A percentile compares a stretch with the other conserved stretches of the same genome.
Conservation (phyloP, 139 green algal genomes). For the Volvox reticuliferus region DNA sequence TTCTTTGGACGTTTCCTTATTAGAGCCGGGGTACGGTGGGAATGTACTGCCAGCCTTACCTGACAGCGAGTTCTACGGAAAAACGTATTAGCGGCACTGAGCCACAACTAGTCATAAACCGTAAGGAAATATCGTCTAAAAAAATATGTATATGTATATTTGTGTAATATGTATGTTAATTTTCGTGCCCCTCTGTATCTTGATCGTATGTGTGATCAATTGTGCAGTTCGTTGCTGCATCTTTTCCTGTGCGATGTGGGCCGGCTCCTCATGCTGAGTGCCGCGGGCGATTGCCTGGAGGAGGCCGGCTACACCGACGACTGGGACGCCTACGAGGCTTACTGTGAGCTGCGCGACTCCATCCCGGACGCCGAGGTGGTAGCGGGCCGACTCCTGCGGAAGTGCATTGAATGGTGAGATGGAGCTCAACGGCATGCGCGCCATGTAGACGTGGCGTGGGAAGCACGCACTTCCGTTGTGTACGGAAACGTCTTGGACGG, state of each 20-base stretch:
- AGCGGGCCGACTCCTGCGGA: neutral
- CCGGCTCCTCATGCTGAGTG: neutral
- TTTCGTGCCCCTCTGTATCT: neutral
- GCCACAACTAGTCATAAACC: too few relatives aligned
- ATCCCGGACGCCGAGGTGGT: neutral
- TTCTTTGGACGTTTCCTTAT: too few relatives aligned
- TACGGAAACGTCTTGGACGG: neutral
- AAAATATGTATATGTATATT: too few relatives aligned
- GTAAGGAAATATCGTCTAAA: too few relatives aligned
- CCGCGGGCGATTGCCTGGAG: neutral
- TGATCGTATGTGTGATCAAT: neutral
- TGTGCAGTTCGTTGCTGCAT: neutral
- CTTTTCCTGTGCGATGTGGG: constrained; percentile 18
- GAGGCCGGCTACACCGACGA: constrained; percentile 13
- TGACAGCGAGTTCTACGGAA: too few relatives aligned
- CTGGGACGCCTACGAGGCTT: constrained; percentile 13
- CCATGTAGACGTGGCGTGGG: neutral
- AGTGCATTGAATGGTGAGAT: constrained; percentile 12
- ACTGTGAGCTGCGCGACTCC: neutral
- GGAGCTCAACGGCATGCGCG: neutral
- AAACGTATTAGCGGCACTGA: too few relatives aligned
- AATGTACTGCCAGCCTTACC: too few relatives aligned
- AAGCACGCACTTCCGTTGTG: neutral
- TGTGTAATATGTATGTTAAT: neutral
- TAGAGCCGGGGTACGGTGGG: too few relatives aligned